Base-by-base conservation (phyloP, 257 asterid species). In the Misopates orontium region DNA sequence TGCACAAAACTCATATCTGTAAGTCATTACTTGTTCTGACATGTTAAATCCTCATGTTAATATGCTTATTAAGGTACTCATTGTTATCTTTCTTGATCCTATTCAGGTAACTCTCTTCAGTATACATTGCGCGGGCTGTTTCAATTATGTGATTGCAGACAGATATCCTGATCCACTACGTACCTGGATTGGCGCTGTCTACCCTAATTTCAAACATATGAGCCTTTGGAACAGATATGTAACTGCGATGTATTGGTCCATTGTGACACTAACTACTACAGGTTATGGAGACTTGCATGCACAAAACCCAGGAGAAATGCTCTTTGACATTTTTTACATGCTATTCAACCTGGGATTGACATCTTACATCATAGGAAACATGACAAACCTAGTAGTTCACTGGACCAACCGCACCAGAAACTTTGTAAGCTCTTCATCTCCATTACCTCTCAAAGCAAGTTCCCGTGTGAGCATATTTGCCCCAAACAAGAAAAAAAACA, bases 1-100 rank as follows among this genome's bases (percentile, higher is more conserved):
- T 91, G 94, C 78, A 83, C 90, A 19, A 91, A 91, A 73, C 91
- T 88, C 71, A 19, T 80, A 28, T 84, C 95, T 4, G 97, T 87
- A 77, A 87, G 96, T 63, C 21, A 48, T 6, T 44, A 16, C 44
- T 31, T 25, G 11, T 19, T 41, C 50, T 22, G 24, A 42, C 40
- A 12, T 21, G 8, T 28, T n/a, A 21, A 28, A 21, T 28, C 5
- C 61, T 61, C 54, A 11, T 6, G 17, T 8, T 21, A 18, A 8
- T 3, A 10, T 36, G 11, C 42, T 9, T 10, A 36, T 19, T 31
- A 59, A 12, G 45, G 70, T 44, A 56, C 60, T 44, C 6, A 10
- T 62, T 47, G 17, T 18, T 48, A 40, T 53, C 16, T 44, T 16
- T 40, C 53, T 55, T 58, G 49, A 23, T 41, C 60, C 42, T 39